Conservation (phyloP, 805 yeast species). For the Starmerella vitae region DNA sequence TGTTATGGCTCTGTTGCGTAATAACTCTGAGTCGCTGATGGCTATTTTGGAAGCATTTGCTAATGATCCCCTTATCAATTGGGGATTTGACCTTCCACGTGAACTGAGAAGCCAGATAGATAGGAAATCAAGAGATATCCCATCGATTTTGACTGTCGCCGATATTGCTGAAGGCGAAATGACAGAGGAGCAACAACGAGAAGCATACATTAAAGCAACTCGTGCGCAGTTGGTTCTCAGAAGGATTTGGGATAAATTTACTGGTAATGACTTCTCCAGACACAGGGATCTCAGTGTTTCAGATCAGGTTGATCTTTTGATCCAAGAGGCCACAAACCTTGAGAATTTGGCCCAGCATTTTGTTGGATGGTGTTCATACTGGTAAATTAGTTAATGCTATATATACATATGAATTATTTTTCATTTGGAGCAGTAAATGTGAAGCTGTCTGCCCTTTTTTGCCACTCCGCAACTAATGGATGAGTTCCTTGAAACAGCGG, state of each 20-base stretch:
- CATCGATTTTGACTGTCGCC: conserved; percentile 5
- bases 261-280: conserved; percentile 83
- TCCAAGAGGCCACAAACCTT: conserved; percentile 91
- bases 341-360: conserved; percentile 94
- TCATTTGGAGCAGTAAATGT: not conserved
- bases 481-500: conserved; percentile 26
- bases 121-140: conserved; percentile 4
- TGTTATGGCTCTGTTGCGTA: conserved; percentile 88
- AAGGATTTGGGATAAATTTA: conserved; percentile 80
- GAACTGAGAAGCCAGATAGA: conserved; percentile 14
- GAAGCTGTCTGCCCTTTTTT: conserved; percentile 8
- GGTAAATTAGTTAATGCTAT: no score
- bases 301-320: conserved; percentile 82
- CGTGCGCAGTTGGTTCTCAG: conserved; percentile 82
- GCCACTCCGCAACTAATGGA: conserved; percentile 38
- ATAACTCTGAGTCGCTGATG: conserved; percentile 90
- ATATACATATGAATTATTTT: not conserved
- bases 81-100: conserved; percentile 92
- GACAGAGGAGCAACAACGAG: conserved; percentile 20
- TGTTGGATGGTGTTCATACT: conserved; percentile 98
- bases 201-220: conserved; percentile 43
- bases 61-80: conserved; percentile 91
- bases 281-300: conserved; percentile 61
- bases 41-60: conserved; percentile 98
- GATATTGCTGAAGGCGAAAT: conserved; percentile 13